phyloP scores from a whole-genome alignment of 768 basidiomycete species.

The Solioccasus polychromus region DNA sequence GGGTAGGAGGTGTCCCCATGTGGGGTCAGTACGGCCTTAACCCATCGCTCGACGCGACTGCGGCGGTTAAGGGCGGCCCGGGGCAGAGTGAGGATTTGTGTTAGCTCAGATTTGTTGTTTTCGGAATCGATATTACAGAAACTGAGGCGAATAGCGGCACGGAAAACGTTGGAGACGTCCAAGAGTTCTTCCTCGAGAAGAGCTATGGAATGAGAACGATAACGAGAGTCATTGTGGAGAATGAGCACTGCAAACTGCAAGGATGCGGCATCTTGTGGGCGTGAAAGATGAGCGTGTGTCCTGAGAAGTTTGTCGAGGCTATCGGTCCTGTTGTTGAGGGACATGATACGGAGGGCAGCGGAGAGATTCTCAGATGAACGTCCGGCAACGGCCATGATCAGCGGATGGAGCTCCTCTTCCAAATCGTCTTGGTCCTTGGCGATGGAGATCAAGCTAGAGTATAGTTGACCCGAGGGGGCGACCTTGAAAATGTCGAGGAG shows the following conservation, averaged over 20 bases:
- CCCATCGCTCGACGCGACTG: constrained; percentile 51
- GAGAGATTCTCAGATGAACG: constrained; percentile 50
- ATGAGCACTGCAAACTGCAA: constrained; percentile 45
- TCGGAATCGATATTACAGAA: constrained; percentile 50
- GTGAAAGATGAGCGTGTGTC: constrained; percentile 52
- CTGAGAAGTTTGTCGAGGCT: constrained; percentile 43
- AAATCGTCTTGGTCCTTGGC: constrained; percentile 33
- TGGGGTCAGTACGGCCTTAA: constrained; percentile 44
- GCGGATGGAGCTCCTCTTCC: constrained; percentile 33
- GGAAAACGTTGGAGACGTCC: constrained; percentile 43
- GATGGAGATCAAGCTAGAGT: constrained; percentile 40
- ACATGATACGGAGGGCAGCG: constrained; percentile 53
- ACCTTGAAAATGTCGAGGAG: constrained; percentile 48
- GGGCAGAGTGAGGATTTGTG: constrained; percentile 44
- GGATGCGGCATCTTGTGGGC: constrained; percentile 49
- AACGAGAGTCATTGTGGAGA: constrained; percentile 30
- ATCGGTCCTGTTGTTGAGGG: constrained; percentile 33
- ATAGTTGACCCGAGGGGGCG: constrained; percentile 48
- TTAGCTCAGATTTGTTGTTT: constrained; percentile 39
- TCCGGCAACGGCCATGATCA: constrained; percentile 42
- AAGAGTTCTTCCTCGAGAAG: constrained; percentile 54
- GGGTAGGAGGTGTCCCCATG: constrained; percentile 39
- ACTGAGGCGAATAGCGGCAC: constrained; percentile 38
- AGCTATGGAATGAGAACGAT: constrained; percentile 33
- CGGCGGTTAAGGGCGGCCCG: constrained; percentile 38